A percentile compares a stretch with the other conserved stretches of the same genome.
phyloP scores from a whole-genome alignment of 2,329 filamentous ascomycete species.

The Neopestalotiopsis sp. region DNA sequence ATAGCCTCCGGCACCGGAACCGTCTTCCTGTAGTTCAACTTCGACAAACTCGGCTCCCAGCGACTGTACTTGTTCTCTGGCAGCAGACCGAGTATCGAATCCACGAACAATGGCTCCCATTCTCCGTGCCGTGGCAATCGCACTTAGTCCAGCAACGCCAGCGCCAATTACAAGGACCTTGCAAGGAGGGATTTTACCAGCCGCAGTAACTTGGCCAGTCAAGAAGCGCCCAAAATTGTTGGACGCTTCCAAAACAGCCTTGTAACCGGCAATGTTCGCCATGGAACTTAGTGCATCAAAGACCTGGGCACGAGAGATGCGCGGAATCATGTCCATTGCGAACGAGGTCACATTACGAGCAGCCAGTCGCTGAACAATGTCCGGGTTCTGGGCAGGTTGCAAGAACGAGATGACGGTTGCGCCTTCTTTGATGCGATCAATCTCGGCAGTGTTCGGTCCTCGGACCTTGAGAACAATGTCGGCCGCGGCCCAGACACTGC shows the following conservation, averaged over 20 bases:
- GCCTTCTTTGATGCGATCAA: conserved; percentile 69
- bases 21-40: conserved; percentile 84
- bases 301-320: conserved; percentile 86
- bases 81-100: conserved; percentile 89
- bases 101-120: conserved; percentile 90
- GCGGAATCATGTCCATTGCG: conserved; percentile 92
- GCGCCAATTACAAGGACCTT: conserved; percentile 92
- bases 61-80: conserved; percentile 87
- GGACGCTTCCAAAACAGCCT: conserved; percentile 86
- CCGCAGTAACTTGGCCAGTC: conserved; percentile 88
- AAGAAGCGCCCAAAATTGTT: conserved; percentile 89
- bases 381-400: conserved; percentile 81
- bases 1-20: conserved; percentile 83
- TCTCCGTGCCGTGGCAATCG: conserved; percentile 83
- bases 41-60: conserved; percentile 90
- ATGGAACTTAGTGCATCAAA: conserved; percentile 91
- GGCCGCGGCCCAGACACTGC: conserved; percentile 73
- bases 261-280: conserved; percentile 95
- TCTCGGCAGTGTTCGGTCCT: conserved; percentile 73
- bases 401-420: conserved; percentile 83
- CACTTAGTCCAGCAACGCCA: conserved; percentile 86
- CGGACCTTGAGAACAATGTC: conserved; percentile 88
- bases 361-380: conserved; percentile 75
- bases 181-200: conserved; percentile 87
- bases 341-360: conserved; percentile 76